phyloP scores from a whole-genome alignment of 192 early-diverging fungal genomes.

The Podila clonocystis region DNA sequence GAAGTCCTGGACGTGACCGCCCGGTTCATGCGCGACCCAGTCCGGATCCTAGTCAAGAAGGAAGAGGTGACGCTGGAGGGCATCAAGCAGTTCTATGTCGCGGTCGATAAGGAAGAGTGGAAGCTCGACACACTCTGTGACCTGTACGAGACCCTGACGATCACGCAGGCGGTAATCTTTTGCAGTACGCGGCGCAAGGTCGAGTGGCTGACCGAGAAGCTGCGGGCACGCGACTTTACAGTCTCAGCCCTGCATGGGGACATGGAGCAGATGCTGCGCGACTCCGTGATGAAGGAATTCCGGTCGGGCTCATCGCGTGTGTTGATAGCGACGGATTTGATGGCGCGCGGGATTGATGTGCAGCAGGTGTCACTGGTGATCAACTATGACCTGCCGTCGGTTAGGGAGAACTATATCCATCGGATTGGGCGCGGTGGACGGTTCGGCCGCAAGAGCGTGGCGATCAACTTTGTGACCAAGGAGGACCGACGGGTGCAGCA shows the following conservation, averaged over 20 bases:
- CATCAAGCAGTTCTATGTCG: conserved; percentile 93
- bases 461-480: conserved; percentile 96
- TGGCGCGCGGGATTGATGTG: conserved; percentile 98
- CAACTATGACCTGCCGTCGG: conserved; percentile 93
- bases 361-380: conserved; percentile 95
- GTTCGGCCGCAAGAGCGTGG: conserved; percentile 99
- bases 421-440: conserved; percentile 99
- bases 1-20: conserved; percentile 92
- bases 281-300: conserved; percentile 98
- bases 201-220: conserved; percentile 96
- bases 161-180: conserved; percentile 99
- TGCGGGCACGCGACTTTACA: conserved; percentile 85
- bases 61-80: conserved; percentile 94
- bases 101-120: conserved; percentile 98
- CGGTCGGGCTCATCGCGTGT: conserved; percentile 93
- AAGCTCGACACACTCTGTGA: conserved; percentile 98
- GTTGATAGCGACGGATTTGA: conserved; percentile 94
- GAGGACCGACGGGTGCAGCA: conserved; percentile 87
- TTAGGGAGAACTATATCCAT: conserved; percentile 98
- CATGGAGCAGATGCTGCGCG: conserved; percentile 92
- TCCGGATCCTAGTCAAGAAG: conserved; percentile 96
- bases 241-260: conserved; percentile 97
- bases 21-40: conserved; percentile 95
- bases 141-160: conserved; percentile 94
- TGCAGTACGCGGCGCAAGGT: conserved; percentile 98